These are phyloP conservation scores for Coemansia sp. DNA, from an alignment of 192 early-diverging fungal species.

Conservation along the genomic window DNA sequence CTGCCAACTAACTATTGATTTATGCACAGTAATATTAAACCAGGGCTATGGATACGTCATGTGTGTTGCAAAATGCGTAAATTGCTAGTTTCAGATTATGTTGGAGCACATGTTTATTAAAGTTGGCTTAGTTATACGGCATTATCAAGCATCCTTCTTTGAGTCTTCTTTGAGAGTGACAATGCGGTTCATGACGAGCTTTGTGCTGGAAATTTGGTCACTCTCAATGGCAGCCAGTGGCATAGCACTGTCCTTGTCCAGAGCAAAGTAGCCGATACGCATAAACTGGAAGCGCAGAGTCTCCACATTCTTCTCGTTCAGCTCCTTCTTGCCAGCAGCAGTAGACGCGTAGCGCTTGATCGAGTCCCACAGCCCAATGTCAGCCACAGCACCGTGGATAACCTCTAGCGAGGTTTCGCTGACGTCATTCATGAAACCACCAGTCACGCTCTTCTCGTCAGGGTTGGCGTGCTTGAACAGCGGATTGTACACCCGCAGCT, in stretches of 20 bases:
- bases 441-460: constrained; percentile 69
- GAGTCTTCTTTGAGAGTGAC: constrained; percentile 71
- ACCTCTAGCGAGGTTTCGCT: constrained; percentile 75
- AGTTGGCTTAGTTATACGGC: neutral
- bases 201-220: constrained; percentile 59
- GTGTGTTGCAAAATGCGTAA: neutral
- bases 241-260: constrained; percentile 86
- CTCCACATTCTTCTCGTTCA: constrained; percentile 67
- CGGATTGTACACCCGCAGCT: constrained; percentile 81
- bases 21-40: too few species aligned
- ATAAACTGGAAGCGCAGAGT: constrained; percentile 90
- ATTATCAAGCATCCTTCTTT: constrained; percentile 54
- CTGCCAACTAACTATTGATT: too few species aligned
- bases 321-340: constrained; percentile 53
- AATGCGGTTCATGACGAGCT: constrained; percentile 66
- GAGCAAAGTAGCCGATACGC: constrained; percentile 96
- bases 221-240: constrained; percentile 58
- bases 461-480: constrained; percentile 93
- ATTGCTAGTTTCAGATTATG: neutral
- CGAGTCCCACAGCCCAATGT: constrained; percentile 76
- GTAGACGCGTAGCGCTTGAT: constrained; percentile 57
- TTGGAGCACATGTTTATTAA: neutral
- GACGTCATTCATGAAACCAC: constrained; percentile 89
- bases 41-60: neutral
- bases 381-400: constrained; percentile 70